Percentiles rank a stretch among this genome's conserved stretches.
Evolutionary conservation across 2,329 filamentous ascomycete species (phyloP).

Genomic region (Phialophora expanda): DNA sequence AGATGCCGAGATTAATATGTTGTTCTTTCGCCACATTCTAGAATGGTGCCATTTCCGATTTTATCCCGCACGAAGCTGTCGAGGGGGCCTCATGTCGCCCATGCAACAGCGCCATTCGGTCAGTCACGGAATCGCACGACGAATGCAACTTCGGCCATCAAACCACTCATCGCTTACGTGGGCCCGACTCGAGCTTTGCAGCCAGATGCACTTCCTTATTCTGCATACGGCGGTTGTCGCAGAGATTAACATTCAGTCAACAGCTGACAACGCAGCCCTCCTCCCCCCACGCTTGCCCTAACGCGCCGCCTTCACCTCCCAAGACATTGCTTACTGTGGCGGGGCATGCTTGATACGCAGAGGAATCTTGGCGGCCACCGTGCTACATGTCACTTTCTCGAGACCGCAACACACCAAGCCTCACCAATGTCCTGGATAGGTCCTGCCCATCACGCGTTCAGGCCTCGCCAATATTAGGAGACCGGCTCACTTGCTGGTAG

Average conservation of each 20-base stretch:
- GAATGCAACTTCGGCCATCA: no score
- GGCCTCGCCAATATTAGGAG: constrained; percentile 2
- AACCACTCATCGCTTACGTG: no score
- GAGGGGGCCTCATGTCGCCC: no score
- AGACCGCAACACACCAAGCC: not conserved
- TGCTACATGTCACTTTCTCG: not conserved
- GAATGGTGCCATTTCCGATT: not conserved
- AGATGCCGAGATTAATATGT: not conserved
- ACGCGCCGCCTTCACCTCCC: not conserved
- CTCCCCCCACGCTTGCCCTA: not conserved
- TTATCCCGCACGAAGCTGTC: not conserved
- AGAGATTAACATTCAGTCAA: not conserved
- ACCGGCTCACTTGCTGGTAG: not conserved
- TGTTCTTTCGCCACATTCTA: constrained; percentile 4
- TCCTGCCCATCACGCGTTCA: not conserved
- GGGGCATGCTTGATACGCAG: no score
- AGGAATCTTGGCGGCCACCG: not conserved
- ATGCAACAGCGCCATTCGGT: not conserved
- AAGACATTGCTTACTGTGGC: not conserved
- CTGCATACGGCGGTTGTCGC: no score
- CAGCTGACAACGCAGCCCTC: not conserved
- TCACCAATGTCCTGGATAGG: not conserved
- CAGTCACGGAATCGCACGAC: not conserved
- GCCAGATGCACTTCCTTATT: no score
- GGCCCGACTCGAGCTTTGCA: no score